Base-by-base conservation (phyloP, 495 filamentous ascomycete species). In the Delitschia confertaspora region DNA sequence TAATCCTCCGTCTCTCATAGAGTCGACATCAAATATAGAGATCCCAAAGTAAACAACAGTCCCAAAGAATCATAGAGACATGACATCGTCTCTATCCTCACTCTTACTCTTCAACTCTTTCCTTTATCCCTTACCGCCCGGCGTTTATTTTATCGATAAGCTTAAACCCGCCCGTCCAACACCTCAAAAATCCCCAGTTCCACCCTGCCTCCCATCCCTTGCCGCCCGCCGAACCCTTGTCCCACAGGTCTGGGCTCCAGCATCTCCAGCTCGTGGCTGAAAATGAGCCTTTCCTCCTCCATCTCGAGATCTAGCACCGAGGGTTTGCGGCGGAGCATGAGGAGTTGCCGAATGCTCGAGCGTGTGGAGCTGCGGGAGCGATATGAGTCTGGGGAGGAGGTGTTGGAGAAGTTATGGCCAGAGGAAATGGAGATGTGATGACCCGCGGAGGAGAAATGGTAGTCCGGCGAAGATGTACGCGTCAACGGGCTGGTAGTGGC, bases 161-260 rank as follows among this genome's bases (percentile, higher is more conserved):
- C 26, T 32, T 17, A 42, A 3, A 30, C 14, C 24, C 54, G 19
- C 8, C 62, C 62, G 13, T 64, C 59, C 1, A 65, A 32, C 31
- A 65, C 53, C 56, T 65, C 60, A 47, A 64, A 62, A 30, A 65
- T 53, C 26, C 49, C 49, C 3, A 53, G 32, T 38, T 47, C 49
- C 19, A 47, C 43, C n/a, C n/a, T 61, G 5, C 58, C 49, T 0
- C 60, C 59, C 31, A 55, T 29, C 17, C 33, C 34, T n/a, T n/a
- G n/a, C n/a, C n/a, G n/a, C n/a, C n/a, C n/a, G n/a, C n/a, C n/a
- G n/a, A n/a, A n/a, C 11, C 37, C 20, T 1, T 35, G 52, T 6
- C 25, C 43, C 3, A 25, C 37, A 10, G 62, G 62, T 42, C 62
- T 35, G 1, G 62, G 62, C 55, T 65, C 62, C 17, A 65, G 32